Percentiles rank a stretch among this genome's conserved stretches.
Conservation (phyloP, 805 yeast species). For the Suhomyces kilbournensis region DNA sequence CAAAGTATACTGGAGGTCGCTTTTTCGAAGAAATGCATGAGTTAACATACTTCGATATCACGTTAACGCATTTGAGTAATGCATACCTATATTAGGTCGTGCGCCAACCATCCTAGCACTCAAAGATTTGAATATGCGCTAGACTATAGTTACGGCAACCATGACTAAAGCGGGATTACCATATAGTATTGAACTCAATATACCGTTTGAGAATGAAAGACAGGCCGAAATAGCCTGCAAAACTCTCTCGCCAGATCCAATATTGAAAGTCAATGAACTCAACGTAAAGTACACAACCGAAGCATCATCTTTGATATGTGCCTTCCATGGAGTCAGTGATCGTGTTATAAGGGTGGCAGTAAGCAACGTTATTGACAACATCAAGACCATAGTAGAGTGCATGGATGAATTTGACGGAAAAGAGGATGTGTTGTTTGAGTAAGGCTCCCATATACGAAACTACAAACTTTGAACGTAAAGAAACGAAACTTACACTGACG, state of each 20-base stretch:
- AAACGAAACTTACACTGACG: background rate
- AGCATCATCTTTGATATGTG: conserved; percentile 38
- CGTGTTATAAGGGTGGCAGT: conserved; percentile 81
- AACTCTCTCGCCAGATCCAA: conserved; percentile 76
- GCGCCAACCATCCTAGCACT: background rate
- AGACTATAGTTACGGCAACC: background rate
- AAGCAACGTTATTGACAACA: conserved; percentile 72
- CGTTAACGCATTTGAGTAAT: background rate
- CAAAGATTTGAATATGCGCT: background rate
- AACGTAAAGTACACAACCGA: conserved; percentile 41
- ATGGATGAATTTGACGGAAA: conserved; percentile 63
- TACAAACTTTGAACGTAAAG: no score
- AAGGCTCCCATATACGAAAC: background rate
- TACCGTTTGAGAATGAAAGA: conserved; percentile 59
- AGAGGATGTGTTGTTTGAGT: conserved; percentile 19
- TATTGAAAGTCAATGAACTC: conserved; percentile 68
- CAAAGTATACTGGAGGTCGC: background rate
- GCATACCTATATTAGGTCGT: background rate
- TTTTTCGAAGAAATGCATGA: background rate
- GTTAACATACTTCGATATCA: background rate
- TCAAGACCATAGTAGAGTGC: conserved; percentile 76
- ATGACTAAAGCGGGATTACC: conserved; percentile 12
- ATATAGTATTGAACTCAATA: conserved; percentile 32
- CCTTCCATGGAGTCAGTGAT: conserved; percentile 63
- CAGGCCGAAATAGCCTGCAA: conserved; percentile 65